These are phyloP conservation scores for Amauroascus verrucosus DNA, from an alignment of 2,329 filamentous ascomycete genomes.

Conservation along the genomic window DNA sequence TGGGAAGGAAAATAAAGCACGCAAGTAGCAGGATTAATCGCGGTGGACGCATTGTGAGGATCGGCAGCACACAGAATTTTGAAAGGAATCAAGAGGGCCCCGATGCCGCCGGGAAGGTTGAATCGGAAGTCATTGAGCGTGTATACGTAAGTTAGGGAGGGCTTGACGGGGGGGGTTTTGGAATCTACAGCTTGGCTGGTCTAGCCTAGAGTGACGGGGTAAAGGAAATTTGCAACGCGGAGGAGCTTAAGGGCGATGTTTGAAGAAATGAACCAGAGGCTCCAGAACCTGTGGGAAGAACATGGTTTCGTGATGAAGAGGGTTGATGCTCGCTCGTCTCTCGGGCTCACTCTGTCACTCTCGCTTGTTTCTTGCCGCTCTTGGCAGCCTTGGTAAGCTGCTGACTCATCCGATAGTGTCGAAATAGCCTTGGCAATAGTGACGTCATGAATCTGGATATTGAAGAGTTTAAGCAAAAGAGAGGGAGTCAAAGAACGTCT, in stretches of 20 bases:
- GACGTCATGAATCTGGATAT: not conserved
- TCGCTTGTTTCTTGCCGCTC: conserved; percentile 4
- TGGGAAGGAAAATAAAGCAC: conserved; percentile 40
- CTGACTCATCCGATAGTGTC: not conserved
- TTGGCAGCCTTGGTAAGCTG: not conserved
- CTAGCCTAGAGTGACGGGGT: too few species aligned
- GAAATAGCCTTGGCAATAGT: not conserved
- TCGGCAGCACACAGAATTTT: conserved; percentile 10
- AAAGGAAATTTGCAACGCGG: not conserved
- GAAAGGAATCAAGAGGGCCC: not conserved
- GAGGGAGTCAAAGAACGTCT: too few species aligned
- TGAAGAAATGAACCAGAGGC: not conserved
- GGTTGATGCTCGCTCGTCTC: not conserved
- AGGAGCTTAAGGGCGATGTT: not conserved
- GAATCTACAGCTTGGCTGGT: not conserved
- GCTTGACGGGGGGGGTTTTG: not conserved
- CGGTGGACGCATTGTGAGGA: conserved; percentile 37
- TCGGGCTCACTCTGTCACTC: conserved; percentile 1
- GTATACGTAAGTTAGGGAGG: not conserved
- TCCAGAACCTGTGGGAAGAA: not conserved
- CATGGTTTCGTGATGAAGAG: not conserved
- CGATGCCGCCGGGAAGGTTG: not conserved
- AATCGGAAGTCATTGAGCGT: conserved; percentile 5
- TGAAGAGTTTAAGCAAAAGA: too few species aligned
- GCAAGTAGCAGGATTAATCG: conserved; percentile 38